A percentile compares a stretch with the other conserved stretches of the same genome.
Conservation (phyloP, 148 eudicot species). For the Spergularia marina region DNA sequence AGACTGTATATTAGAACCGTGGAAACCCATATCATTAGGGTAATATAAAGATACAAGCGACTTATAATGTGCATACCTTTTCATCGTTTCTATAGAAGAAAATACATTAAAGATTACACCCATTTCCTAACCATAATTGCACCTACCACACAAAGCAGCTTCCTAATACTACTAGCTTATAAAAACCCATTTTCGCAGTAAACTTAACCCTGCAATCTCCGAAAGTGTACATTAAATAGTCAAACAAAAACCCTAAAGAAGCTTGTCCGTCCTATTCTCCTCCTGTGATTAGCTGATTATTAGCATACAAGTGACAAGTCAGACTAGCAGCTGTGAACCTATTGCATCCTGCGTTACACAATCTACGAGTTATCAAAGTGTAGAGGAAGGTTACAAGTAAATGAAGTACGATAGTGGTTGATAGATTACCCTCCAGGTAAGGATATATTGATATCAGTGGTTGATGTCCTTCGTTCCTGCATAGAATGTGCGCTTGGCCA, state of each 20-base stretch:
- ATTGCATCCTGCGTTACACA: slow-evolving; percentile 23
- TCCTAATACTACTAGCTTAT: slow-evolving; percentile 25
- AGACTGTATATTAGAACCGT: neutral
- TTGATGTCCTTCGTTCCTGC: slow-evolving; percentile 38
- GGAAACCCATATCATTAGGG: slow-evolving; percentile 1
- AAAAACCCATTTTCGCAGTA: slow-evolving; percentile 7
- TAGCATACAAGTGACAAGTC: slow-evolving; percentile 38
- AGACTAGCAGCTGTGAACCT: slow-evolving; percentile 19
- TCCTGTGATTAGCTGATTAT: slow-evolving; percentile 37
- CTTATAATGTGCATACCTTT: slow-evolving; percentile 19
- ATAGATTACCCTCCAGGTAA: slow-evolving; percentile 43
- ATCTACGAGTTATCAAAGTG: neutral
- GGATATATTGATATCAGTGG: slow-evolving; percentile 47
- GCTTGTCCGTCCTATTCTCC: slow-evolving; percentile 24
- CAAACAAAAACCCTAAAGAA: slow-evolving; percentile 15
- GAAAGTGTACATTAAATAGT: slow-evolving; percentile 22
- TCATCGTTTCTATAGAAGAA: slow-evolving; percentile 19
- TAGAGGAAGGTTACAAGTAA: neutral
- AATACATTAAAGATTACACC: slow-evolving; percentile 15
- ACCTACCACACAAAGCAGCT: slow-evolving; percentile 4
- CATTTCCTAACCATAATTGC: neutral
- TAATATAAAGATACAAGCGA: slow-evolving; percentile 17
- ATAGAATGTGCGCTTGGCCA: slow-evolving; percentile 37
- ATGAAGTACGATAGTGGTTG: neutral
- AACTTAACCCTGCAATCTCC: slow-evolving; percentile 11